Conservation (phyloP, 2,329 filamentous ascomycete species). For the Aspergillus tamarii region DNA sequence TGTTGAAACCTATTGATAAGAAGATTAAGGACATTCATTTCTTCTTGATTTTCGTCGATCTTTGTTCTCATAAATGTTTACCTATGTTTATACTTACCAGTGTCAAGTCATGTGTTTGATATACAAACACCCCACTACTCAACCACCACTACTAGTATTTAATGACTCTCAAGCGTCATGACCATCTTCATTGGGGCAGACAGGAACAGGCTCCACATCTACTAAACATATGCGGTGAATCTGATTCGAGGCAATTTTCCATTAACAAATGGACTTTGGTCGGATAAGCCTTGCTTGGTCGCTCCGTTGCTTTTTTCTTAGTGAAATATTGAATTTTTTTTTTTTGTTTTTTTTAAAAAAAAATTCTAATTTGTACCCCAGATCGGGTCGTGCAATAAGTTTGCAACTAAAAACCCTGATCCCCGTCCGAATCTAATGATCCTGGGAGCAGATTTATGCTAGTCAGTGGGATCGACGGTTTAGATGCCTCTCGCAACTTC, state of each 20-base stretch:
- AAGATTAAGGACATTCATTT: too few relatives aligned
- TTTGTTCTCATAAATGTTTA: background rate
- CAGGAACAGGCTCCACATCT: background rate
- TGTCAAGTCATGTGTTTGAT: background rate
- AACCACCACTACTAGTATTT: background rate
- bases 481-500: background rate
- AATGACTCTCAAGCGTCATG: background rate
- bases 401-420: background rate
- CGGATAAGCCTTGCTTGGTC: background rate
- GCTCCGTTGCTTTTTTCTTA: background rate
- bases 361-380: background rate
- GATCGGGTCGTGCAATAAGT: background rate
- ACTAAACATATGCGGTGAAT: background rate
- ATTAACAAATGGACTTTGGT: background rate
- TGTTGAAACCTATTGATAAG: too few relatives aligned
- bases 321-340: background rate
- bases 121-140: background rate
- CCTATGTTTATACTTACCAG: background rate
- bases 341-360: background rate
- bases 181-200: background rate
- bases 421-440: constrained; percentile 1
- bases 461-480: background rate
- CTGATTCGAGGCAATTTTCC: constrained; percentile 1
- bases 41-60: background rate
- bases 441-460: background rate